Base-by-base conservation (phyloP, 2,329 filamentous ascomycete genomes). In the Exophiala sp. region DNA sequence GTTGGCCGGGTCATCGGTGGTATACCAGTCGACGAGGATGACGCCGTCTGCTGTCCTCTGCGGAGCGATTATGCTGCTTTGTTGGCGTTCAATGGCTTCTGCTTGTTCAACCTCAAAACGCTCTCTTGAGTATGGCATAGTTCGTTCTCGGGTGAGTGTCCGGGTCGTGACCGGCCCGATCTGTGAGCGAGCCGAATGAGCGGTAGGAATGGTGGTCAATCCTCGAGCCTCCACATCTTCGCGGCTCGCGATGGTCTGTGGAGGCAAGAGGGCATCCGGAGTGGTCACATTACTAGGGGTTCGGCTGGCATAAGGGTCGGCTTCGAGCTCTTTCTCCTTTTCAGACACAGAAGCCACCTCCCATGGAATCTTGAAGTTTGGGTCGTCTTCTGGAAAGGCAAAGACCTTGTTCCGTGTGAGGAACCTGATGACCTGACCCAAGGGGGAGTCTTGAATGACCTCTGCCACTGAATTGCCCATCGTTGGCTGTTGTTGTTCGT, bases 1-100 rank as follows among this genome's bases (percentile, higher is more conserved):
- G 59, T 81, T 78, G 2, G 69, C 75, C 2, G 68, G 62, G 55
- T 81, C 78, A 52, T 80, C 77, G 13, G 73, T 75, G 37, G 68
- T 73, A 43, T 66, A 68, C 65, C 65, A 68, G 39, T 66, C 64
- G 18, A 67, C 61, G 1, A 68, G 59, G 29, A 65, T 62, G n/a
- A 61, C 41, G n/a, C 67, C 67, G 29, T 69, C 67, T 18, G 61
- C 57, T 19, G 66, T 67, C 45, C 60, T 62, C 23, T 61, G 62
- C 0, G 66, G 66, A 0, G 53, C 52, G 32, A 69, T 65, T 8
- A 66, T 56, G 5, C 59, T 63, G 16, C 61, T 63, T 44, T 65
- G 60, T 43, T 58, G 56, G 30, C 63, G 59, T 30, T 65, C 56
- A 9, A 58, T 18, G 23, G 55, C 48, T 18, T 62, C 47, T 50